These are phyloP conservation scores for Ophiorrhiza pumila DNA, from an alignment of 257 asterid genomes.

Conservation along the genomic window DNA sequence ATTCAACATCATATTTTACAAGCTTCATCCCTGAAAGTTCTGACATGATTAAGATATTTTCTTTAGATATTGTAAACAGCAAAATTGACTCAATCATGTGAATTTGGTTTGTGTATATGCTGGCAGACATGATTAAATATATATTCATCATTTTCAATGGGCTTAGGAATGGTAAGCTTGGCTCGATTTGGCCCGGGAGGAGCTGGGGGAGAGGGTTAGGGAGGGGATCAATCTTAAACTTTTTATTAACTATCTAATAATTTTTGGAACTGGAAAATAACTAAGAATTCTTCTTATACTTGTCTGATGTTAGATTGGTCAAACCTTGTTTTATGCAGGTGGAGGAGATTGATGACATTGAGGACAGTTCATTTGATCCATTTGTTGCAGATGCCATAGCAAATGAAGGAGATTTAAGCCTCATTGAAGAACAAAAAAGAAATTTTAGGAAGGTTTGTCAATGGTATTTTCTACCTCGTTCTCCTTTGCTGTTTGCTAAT, in stretches of 20 bases:
- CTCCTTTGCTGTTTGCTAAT: not conserved
- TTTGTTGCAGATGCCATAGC: conserved; percentile 86
- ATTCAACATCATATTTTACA: not conserved
- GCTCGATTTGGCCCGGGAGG: no score
- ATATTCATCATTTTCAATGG: not conserved
- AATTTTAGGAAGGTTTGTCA: conserved; percentile 77
- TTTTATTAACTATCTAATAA: not conserved
- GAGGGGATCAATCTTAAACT: not conserved
- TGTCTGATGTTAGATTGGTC: not conserved
- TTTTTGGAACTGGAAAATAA: not conserved
- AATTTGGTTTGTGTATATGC: not conserved
- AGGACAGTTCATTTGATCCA: conserved; percentile 59
- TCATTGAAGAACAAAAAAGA: conserved; percentile 84
- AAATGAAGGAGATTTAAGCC: conserved; percentile 70
- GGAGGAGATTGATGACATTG: conserved; percentile 93
- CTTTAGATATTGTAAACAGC: not conserved
- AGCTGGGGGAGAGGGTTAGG: no score
- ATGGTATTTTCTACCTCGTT: conserved; percentile 22
- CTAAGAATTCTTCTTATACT: not conserved
- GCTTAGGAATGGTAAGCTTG: not conserved
- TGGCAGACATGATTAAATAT: not conserved
- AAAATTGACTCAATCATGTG: not conserved
- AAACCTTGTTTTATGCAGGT: conserved; percentile 45
- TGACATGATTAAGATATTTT: not conserved
- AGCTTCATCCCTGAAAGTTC: not conserved